Evolutionary conservation across 208 protist species (phyloP).

Genomic region (Leishmania tropica): DNA sequence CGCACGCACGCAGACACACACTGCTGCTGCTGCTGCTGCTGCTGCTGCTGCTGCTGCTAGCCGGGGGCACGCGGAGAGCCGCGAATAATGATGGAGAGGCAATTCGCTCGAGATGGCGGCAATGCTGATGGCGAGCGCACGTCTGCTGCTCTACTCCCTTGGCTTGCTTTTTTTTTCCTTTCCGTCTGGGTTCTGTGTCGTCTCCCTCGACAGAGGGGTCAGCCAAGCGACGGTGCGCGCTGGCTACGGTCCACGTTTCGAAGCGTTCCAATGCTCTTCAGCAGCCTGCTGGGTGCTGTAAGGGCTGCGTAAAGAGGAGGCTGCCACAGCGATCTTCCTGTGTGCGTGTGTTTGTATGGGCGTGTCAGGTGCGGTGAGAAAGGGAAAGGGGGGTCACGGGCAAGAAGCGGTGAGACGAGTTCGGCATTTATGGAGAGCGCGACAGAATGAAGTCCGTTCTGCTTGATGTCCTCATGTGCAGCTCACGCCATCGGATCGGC

Average conservation of each 20-base stretch:
- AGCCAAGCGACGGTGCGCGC: background rate
- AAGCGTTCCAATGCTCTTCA: background rate
- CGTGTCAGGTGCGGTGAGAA: background rate
- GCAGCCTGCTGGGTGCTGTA: background rate
- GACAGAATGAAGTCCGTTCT: background rate
- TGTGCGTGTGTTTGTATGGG: background rate
- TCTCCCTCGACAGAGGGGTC: background rate
- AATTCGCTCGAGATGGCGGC: background rate
- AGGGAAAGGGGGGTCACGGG: background rate
- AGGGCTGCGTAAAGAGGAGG: background rate
- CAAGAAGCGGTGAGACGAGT: background rate
- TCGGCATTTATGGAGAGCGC: background rate
- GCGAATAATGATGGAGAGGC: conserved; percentile 3
- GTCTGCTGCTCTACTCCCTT: background rate
- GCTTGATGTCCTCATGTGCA: too few relatives aligned
- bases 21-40: too few relatives aligned
- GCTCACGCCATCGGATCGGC: too few relatives aligned
- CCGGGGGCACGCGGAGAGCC: background rate
- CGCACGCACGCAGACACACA: background rate
- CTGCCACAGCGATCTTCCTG: background rate
- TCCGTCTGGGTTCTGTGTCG: too few relatives aligned
- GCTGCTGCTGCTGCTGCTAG: background rate
- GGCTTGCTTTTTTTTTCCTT: background rate
- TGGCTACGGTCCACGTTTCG: background rate
- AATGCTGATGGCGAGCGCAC: background rate